These are phyloP conservation scores for Kandelia obovata DNA, from an alignment of 345 rosid genomes.

Conservation along the genomic window DNA sequence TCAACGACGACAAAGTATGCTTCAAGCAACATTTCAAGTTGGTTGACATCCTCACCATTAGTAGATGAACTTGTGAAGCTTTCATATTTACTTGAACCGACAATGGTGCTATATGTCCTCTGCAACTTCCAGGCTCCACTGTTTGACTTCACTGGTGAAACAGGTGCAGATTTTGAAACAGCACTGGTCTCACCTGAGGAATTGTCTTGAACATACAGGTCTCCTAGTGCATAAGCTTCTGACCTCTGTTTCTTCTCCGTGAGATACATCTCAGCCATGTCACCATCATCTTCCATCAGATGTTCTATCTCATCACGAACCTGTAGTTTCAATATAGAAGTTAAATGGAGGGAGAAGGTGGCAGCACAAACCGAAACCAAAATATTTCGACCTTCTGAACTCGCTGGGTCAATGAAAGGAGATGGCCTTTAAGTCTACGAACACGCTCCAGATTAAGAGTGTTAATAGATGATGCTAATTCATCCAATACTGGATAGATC, in stretches of 20 bases:
- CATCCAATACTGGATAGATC: constrained; percentile 85
- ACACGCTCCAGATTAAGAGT: constrained; percentile 86
- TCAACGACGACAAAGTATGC: constrained; percentile 79
- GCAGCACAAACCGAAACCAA: constrained; percentile 9
- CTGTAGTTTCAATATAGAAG: constrained; percentile 41
- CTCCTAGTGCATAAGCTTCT: constrained; percentile 57
- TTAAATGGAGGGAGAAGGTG: constrained; percentile 16
- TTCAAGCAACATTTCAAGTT: constrained; percentile 93
- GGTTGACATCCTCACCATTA: constrained; percentile 65
- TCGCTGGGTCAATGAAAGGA: constrained; percentile 81
- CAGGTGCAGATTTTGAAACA: constrained; percentile 77
- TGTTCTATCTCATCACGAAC: constrained; percentile 93
- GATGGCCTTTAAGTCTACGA: constrained; percentile 85
- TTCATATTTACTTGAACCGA: constrained; percentile 57
- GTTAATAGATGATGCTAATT: constrained; percentile 73
- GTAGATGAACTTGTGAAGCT: constrained; percentile 65
- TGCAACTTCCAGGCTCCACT: constrained; percentile 56
- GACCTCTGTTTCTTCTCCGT: constrained; percentile 79
- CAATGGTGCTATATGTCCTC: constrained; percentile 78
- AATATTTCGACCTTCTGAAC: constrained; percentile 75
- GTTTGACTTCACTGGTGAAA: constrained; percentile 65
- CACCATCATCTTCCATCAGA: constrained; percentile 96
- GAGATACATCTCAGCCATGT: constrained; percentile 98
- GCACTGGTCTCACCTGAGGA: constrained; percentile 26
- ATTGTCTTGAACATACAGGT: constrained; percentile 37